These are phyloP conservation scores for Pelargonium citronellum DNA, from an alignment of 441 rosid genomes.

Conservation along the genomic window DNA sequence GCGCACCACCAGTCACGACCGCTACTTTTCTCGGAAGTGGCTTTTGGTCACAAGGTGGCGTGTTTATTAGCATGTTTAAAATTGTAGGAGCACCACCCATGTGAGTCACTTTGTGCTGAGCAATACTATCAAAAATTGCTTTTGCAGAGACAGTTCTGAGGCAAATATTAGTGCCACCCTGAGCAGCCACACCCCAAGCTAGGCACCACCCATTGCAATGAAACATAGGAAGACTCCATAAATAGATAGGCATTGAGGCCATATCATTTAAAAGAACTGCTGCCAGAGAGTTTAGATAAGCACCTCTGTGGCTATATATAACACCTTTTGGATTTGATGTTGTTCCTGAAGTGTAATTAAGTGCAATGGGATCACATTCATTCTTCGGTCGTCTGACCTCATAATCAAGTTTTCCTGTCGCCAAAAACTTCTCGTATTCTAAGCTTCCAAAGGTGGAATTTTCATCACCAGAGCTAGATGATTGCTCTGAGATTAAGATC, in stretches of 20 bases:
- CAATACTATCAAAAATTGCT: not conserved
- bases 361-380: conserved; percentile 85
- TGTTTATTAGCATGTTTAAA: conserved; percentile 67
- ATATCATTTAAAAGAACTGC: conserved; percentile 53
- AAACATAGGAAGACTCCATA: conserved; percentile 94
- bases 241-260: conserved; percentile 65
- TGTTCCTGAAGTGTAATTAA: conserved; percentile 88
- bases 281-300: conserved; percentile 69
- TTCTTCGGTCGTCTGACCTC: conserved; percentile 71
- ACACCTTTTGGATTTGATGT: conserved; percentile 84
- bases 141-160: conserved; percentile 57
- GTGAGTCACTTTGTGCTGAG: conserved; percentile 50
- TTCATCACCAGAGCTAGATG: conserved; percentile 18
- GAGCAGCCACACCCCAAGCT: conserved; percentile 71
- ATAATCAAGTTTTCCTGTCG: conserved; percentile 58
- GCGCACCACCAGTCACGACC: conserved; percentile 86
- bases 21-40: conserved; percentile 71
- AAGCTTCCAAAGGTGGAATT: conserved; percentile 60
- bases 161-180: conserved; percentile 71
- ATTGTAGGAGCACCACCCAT: conserved; percentile 87
- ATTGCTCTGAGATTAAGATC: conserved; percentile 56
- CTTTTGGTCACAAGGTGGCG: conserved; percentile 38
- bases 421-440: conserved; percentile 67
- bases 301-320: conserved; percentile 76
- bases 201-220: conserved; percentile 92